These are phyloP conservation scores for Camellia japonica DNA, from an alignment of 148 eudicot species.

Conservation along the genomic window DNA sequence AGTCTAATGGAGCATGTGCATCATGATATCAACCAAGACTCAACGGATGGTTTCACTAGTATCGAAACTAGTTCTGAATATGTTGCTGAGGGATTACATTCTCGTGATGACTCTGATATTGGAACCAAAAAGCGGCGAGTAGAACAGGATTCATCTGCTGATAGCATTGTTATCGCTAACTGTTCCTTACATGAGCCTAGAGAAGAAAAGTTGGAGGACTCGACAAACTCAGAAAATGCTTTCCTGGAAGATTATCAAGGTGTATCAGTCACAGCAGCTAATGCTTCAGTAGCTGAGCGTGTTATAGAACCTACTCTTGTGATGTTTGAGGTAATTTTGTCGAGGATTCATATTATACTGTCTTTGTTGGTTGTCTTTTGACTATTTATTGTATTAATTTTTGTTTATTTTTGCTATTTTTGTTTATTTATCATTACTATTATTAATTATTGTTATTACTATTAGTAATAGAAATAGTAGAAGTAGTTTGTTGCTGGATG, in stretches of 20 bases:
- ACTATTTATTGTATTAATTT: no score
- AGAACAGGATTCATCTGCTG: slow-evolving; percentile 59
- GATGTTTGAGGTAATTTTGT: slow-evolving; percentile 73
- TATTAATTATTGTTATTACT: no score
- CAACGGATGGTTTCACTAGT: slow-evolving; percentile 45
- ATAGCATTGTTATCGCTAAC: slow-evolving; percentile 41
- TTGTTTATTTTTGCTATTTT: not conserved
- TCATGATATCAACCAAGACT: slow-evolving; percentile 42
- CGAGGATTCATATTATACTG: slow-evolving; percentile 1
- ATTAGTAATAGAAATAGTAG: no score
- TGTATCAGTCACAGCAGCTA: slow-evolving; percentile 51
- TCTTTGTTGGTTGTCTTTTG: not conserved
- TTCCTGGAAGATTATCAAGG: slow-evolving; percentile 46
- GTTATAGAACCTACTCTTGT: slow-evolving; percentile 94
- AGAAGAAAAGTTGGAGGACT: slow-evolving; percentile 49
- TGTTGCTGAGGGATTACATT: slow-evolving; percentile 43
- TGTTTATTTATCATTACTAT: not conserved
- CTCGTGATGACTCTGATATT: slow-evolving; percentile 53
- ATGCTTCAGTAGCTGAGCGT: slow-evolving; percentile 87
- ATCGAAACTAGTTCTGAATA: slow-evolving; percentile 67
- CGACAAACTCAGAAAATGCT: slow-evolving; percentile 40
- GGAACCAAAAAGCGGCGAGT: slow-evolving; percentile 70
- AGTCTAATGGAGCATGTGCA: slow-evolving; percentile 45
- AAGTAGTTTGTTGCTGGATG: no score
- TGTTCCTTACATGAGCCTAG: slow-evolving; percentile 46